Conservation (phyloP, 176 grass and related monocot species). For the Bonia amplexicaulis region DNA sequence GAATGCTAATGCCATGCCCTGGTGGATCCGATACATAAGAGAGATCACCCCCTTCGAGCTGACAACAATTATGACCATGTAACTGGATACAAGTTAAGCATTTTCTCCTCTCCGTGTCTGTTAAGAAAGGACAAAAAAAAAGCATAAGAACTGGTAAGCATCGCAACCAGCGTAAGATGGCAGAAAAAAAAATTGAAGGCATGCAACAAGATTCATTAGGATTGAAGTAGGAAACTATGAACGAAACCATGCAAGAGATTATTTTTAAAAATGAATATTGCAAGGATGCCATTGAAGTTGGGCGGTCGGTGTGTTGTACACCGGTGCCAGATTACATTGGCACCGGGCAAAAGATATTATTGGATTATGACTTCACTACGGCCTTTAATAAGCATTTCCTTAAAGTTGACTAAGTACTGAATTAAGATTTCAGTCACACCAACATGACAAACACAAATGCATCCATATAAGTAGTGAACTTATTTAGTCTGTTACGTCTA, state of each 20-base stretch:
- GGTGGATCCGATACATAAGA: constrained; percentile 43
- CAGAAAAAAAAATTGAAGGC: neutral
- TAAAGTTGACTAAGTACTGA: neutral
- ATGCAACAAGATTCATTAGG: neutral
- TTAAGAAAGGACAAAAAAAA: neutral
- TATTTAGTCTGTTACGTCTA: neutral
- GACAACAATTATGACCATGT: constrained; percentile 25
- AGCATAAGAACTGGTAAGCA: neutral
- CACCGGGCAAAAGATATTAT: neutral
- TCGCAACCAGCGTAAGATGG: neutral
- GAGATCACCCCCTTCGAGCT: constrained; percentile 51
- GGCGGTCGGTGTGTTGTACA: neutral
- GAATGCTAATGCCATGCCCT: constrained; percentile 46
- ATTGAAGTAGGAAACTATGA: neutral
- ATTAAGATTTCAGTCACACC: neutral
- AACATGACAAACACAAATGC: neutral
- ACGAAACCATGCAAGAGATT: neutral
- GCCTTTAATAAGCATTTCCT: neutral
- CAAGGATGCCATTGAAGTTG: neutral
- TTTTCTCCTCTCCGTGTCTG: constrained; percentile 24
- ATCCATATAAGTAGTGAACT: neutral
- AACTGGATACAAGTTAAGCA: constrained; percentile 26
- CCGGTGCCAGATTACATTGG: neutral
- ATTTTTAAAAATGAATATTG: neutral
- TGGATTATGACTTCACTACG: neutral